Base-by-base conservation (phyloP, 179 eudicot species). In the Silene noctiflora region DNA sequence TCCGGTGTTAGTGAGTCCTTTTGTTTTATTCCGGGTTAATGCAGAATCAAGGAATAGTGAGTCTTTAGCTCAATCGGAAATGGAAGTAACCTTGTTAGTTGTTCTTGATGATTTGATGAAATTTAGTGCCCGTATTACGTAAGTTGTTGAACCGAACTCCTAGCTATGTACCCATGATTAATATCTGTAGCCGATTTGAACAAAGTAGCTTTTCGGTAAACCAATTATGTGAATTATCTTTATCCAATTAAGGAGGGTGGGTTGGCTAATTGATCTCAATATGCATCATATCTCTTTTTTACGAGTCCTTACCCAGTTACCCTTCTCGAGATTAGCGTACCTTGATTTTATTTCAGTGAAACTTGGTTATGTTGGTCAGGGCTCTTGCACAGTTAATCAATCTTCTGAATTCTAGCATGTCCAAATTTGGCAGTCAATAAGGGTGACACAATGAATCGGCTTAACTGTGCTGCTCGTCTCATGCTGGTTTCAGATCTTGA, bases 401-500 rank as follows among this genome's bases (percentile, higher is more conserved):
- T 10, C 48, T 11, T 35, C 58, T n/a, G 19, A 60, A 31, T 69
- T 76, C 39, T 76, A 9, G 62, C 61, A 19, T 11, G 21, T 69
- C 8, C n/a, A 58, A 24, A 56, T 60, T 46, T 77, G 61, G 21
- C 25, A 63, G 35, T 46, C 31, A 44, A 20, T 42, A 60, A n/a
- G 60, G 29, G 7, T 10, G 20, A 31, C 39, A 71, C 66, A 76
- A 95, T 95, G 99, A 89, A 91, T 74, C 90, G 91, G 51, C 84
- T 94, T 29, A 75, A 74, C 67, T 60, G 76, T 70, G 82, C 92
- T 72, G 89, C 97, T 3, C 93, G 93, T 33, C 87, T 95, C 56
- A 93, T 95, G 97, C 83, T 95, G 53, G 99, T 95, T 81, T 95
- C 99, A 4, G 99, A 95, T 87, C 97, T 95, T 77, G 99, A 95